phyloP scores from a whole-genome alignment of 2,329 filamentous ascomycete species.

The Leptographium procerum region DNA sequence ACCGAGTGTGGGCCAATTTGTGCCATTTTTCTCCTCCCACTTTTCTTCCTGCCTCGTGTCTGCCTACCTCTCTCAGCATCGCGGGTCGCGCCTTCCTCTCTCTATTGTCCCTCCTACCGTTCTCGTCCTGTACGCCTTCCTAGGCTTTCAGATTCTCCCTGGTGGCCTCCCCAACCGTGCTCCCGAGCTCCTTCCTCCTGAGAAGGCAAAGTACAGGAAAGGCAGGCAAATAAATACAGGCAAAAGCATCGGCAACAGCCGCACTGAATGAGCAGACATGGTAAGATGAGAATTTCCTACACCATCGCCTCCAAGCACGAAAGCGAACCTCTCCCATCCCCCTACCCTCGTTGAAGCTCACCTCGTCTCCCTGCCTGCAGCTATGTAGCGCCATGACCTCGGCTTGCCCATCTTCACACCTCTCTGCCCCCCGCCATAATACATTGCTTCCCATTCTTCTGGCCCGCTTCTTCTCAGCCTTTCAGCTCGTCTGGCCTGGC shows the following conservation, averaged over 20 bases:
- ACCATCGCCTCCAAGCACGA: background rate
- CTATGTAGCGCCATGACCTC: background rate
- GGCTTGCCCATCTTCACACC: background rate
- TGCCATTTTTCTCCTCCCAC: background rate
- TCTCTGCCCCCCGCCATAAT: background rate
- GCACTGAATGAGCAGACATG: background rate
- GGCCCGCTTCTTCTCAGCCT: background rate
- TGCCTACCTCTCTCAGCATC: background rate
- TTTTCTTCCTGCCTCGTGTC: background rate
- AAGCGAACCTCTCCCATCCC: background rate
- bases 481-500: background rate
- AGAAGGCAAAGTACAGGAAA: background rate
- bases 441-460: background rate
- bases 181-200: background rate
- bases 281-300: constrained; percentile 1
- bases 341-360: background rate
- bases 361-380: background rate
- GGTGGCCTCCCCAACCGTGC: background rate
- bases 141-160: background rate
- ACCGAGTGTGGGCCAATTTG: background rate
- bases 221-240: background rate
- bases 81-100: background rate
- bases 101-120: background rate
- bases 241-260: background rate
- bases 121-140: background rate